phyloP scores from a whole-genome alignment of 371 early-diverging fungal species.

The Syncephalastrum contaminatum region DNA sequence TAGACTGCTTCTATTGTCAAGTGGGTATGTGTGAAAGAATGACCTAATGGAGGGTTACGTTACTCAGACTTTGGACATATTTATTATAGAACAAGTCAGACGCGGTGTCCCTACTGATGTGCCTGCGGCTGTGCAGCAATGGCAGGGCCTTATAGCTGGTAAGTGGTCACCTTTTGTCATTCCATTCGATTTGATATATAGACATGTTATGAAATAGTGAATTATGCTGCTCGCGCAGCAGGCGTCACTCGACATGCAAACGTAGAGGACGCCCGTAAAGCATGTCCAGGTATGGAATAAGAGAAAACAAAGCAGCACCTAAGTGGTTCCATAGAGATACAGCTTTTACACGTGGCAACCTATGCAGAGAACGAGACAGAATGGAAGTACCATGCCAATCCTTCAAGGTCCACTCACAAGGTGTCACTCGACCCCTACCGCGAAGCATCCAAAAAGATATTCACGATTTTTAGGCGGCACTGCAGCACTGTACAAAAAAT shows the following conservation, averaged over 20 bases:
- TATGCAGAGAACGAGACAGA: constrained; percentile 65
- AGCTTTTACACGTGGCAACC: constrained; percentile 87
- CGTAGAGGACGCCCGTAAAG: constrained; percentile 56
- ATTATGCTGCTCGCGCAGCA: constrained; percentile 57
- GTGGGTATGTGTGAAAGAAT: constrained; percentile 55
- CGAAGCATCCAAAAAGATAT: constrained; percentile 67
- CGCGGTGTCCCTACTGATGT: constrained; percentile 62
- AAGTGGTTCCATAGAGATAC: constrained; percentile 47
- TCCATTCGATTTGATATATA: not conserved
- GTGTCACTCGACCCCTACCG: constrained; percentile 86
- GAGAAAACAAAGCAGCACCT: not conserved
- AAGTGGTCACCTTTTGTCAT: constrained; percentile 20
- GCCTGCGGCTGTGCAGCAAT: constrained; percentile 90
- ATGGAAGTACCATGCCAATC: constrained; percentile 69
- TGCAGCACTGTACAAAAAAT: constrained; percentile 61
- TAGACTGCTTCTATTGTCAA: constrained; percentile 79
- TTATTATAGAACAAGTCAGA: constrained; percentile 67
- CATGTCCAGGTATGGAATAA: constrained; percentile 59
- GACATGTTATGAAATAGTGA: constrained; percentile 28
- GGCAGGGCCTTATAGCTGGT: constrained; percentile 87
- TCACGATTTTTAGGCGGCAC: constrained; percentile 62
- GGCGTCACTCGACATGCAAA: constrained; percentile 50
- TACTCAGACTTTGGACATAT: not conserved
- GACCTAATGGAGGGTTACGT: too few species aligned
- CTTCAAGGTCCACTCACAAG: constrained; percentile 79